These are phyloP conservation scores for Otatea glauca DNA, from an alignment of 176 grass and related monocot species.

Conservation along the genomic window DNA sequence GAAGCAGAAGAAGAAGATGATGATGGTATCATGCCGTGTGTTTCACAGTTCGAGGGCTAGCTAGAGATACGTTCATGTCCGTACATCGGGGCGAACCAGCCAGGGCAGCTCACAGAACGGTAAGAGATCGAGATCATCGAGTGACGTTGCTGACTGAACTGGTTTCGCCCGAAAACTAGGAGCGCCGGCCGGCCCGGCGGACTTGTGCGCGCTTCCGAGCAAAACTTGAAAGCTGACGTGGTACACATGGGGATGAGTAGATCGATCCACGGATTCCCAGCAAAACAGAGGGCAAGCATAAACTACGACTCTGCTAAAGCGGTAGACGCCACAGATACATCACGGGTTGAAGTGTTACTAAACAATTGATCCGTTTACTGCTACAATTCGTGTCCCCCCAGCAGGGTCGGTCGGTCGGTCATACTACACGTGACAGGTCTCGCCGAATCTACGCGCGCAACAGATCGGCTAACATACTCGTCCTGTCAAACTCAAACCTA, in stretches of 20 bases:
- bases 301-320: too few species aligned
- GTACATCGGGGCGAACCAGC: too few species aligned
- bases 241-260: background rate
- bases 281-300: too few species aligned
- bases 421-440: background rate
- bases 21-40: background rate
- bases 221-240: background rate
- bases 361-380: background rate
- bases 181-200: background rate
- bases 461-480: background rate
- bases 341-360: background rate
- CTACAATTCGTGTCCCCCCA: background rate
- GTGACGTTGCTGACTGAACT: background rate
- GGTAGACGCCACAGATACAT: too few species aligned
- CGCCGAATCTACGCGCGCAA: background rate
- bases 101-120: background rate
- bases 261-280: background rate
- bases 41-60: too few species aligned
- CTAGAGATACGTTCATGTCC: too few species aligned
- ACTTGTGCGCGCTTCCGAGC: background rate
- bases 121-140: too few species aligned
- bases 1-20: background rate
- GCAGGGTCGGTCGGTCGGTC: background rate
- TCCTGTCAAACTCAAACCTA: background rate
- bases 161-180: conserved; percentile 34